Evolutionary conservation across 305 asterid species (phyloP), one percentile per base, ranked within the genome.

Genomic region (Plantago lanceolata): DNA sequence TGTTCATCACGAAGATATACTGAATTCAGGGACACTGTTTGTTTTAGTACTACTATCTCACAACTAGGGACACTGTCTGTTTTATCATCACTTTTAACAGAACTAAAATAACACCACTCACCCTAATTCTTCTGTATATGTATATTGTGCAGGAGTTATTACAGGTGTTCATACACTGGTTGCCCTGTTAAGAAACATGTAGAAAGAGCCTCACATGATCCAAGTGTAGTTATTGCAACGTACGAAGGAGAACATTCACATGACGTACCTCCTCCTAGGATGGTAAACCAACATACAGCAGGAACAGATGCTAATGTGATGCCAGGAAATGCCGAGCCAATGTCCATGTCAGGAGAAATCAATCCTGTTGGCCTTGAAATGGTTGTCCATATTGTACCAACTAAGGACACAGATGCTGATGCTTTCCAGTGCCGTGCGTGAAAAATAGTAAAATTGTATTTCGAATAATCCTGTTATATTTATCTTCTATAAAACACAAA

Each of bases 141-240:
- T 61, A 19, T 73, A 19, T 43, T 60, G 64, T 71, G 70, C 35
- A 92, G 98, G 88, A 92, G 98, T 79, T 92, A 92, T 68, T 89
- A 92, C 85, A 76, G 98, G 83, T 92, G 98, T 76, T 85, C 96
- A 51, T 72, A 64, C 71, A 68, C 85, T 29, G 96, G 96, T 67
- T 92, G 98, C 76, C 79, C 86, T 8, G 98, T 77, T 52, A 92
- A 89, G 85, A 92, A 92, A 73, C 96, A 89, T 19, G 95, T 92
- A 21, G 98, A 91, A 76, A 79, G 96, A 82, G 85, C 96, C 68
- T 85, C 98, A n/a, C 93, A 86, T 57, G 91, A 92, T 76, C 73
- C 87, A 5, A 84, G 79, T 71, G 51, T 85, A 40, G 96, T 89
- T 55, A 76, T 87, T 53, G 87, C 84, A 37, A 73, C 84, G 44